These are phyloP conservation scores for Ophiostoma triangulosporum DNA, from an alignment of 2,329 filamentous ascomycete species.

Conservation along the genomic window DNA sequence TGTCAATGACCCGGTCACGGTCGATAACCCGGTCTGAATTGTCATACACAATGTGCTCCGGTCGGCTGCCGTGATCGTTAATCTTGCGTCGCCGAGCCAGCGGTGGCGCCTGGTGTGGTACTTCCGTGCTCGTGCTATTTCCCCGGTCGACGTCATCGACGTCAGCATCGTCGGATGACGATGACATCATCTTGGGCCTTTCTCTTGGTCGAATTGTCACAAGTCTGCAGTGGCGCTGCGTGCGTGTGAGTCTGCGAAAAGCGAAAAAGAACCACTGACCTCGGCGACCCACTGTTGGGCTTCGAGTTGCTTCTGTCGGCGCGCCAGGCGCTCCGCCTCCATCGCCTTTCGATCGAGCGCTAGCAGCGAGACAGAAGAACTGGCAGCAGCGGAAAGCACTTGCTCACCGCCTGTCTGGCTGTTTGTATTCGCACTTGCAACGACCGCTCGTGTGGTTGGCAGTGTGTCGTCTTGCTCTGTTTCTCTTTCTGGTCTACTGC, in stretches of 20 bases:
- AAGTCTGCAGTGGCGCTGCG: neutral
- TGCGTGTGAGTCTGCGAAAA: no score
- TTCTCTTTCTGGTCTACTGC: neutral
- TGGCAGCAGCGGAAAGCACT: neutral
- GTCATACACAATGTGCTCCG: neutral
- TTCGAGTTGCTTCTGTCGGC: constrained; percentile 43
- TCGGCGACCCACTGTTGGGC: constrained; percentile 1
- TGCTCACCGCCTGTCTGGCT: neutral
- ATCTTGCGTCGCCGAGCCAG: neutral
- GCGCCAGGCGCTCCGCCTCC: constrained; percentile 69
- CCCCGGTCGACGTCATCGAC: neutral
- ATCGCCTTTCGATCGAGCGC: constrained; percentile 65
- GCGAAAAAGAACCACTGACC: no score
- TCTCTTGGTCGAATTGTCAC: constrained; percentile 1
- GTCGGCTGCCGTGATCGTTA: neutral
- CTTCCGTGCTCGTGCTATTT: neutral
- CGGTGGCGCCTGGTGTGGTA: neutral
- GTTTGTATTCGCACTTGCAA: neutral
- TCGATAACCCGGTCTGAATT: no score
- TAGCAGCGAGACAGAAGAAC: constrained; percentile 20
- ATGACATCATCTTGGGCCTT: constrained; percentile 5
- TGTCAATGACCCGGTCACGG: neutral
- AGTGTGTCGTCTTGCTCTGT: neutral
- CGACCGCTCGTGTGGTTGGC: neutral
- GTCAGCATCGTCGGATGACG: constrained; percentile 5